phyloP scores from a whole-genome alignment of 768 basidiomycete species.

The Rhodotorula sphaerocarpa region DNA sequence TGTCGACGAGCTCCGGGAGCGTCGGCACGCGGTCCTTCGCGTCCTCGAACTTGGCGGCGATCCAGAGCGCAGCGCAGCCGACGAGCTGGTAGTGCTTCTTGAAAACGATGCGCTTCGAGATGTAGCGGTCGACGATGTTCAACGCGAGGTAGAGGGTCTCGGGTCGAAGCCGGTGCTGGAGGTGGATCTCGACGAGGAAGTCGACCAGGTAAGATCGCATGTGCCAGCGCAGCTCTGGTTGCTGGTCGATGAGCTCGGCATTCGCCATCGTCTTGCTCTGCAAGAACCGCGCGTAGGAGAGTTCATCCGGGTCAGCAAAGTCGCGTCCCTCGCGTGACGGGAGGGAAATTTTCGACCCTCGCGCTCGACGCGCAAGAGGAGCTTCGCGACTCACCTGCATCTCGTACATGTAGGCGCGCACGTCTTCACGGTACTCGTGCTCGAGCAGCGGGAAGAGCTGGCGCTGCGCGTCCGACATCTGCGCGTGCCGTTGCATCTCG shows the following conservation, averaged over 20 bases:
- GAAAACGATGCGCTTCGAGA: conserved; percentile 95
- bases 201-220: conserved; percentile 99
- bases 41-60: conserved; percentile 98
- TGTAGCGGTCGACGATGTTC: conserved; percentile 98
- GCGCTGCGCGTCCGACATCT: conserved; percentile 54
- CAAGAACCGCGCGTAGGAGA: not conserved
- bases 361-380: too few species aligned
- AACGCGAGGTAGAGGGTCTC: conserved; percentile 97
- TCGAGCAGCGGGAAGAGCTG: conserved; percentile 70
- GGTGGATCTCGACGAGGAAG: conserved; percentile 97
- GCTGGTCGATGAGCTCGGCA: conserved; percentile 95
- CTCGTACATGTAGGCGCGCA: conserved; percentile 85
- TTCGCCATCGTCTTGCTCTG: conserved; percentile 81
- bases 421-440: conserved; percentile 91
- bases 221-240: conserved; percentile 97
- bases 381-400: conserved; percentile 99
- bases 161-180: conserved; percentile 91
- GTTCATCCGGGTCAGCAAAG: conserved; percentile 15
- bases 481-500: conserved; percentile 35
- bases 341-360: too few species aligned
- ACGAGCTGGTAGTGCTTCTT: conserved; percentile 99
- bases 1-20: conserved; percentile 83
- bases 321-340: conserved; percentile 5
- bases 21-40: conserved; percentile 96
- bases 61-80: conserved; percentile 96